Evolutionary conservation across 1,139 yeast genomes (phyloP).

Genomic region (Wickerhamiella infanticola): DNA sequence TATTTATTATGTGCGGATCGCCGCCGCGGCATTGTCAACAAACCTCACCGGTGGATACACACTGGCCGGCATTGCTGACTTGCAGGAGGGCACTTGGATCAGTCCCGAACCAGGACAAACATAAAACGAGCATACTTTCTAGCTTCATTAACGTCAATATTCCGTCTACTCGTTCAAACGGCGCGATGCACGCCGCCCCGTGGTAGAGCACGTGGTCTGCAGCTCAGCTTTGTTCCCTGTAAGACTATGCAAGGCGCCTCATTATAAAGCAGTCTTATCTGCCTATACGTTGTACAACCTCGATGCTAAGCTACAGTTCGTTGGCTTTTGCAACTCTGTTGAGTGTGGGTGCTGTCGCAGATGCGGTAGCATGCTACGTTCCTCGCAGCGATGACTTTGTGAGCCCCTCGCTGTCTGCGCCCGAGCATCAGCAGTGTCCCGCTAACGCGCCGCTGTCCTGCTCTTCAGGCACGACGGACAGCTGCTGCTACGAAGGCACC

Average conservation of each 20-base stretch:
- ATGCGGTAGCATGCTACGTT: not conserved
- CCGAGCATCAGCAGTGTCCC: conserved; percentile 36
- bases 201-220: too few species aligned
- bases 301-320: not conserved
- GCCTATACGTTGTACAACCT: too few species aligned
- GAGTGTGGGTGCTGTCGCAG: not conserved
- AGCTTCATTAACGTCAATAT: too few species aligned
- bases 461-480: conserved; percentile 25
- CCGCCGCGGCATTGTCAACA: not conserved
- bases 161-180: too few species aligned
- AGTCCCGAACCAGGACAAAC: not conserved
- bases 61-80: not conserved
- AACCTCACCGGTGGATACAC: not conserved
- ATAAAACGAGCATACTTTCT: not conserved
- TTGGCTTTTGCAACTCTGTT: not conserved
- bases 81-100: not conserved
- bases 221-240: too few species aligned
- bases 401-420: not conserved
- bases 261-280: too few species aligned
- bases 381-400: not conserved
- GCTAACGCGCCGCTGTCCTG: conserved; percentile 54
- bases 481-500: conserved; percentile 81
- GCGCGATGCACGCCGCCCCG: too few species aligned
- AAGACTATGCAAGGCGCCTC: too few species aligned
- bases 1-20: conserved; percentile 1